Evolutionary conservation across 805 yeast species (phyloP), one percentile per base, ranked within the genome.

Genomic region (Hanseniaspora nectarophila): DNA sequence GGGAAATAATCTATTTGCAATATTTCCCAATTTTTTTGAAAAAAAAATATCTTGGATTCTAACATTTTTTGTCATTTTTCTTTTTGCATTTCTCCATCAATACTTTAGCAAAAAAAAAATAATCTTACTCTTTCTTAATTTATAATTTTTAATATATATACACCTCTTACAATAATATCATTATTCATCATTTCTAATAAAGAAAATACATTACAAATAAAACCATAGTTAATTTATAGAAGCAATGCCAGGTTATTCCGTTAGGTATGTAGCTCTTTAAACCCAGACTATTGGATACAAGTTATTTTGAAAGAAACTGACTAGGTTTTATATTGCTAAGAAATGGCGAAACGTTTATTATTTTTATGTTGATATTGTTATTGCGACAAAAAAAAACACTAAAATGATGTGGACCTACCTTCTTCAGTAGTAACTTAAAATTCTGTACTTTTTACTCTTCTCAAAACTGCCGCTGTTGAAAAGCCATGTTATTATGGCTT

Each of bases 231-330:
- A 42, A 23, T 28, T 42, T 37, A 42, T 66, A 73, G 40, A 34
- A 42, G 79, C 76, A 69, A 87, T 87, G 95, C 84, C 95, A 81
- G 95, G 95, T 85, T 89, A 82, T 81, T 82, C 95, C 78, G 95
- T 87, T 74, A 86, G 90, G 95, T 85, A 85, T 70, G 95, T 84
- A 61, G 42, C 43, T 50, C 49, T 7, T 37, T 37, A 16, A 16
- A 21, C 24, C 21, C 20, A 6, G 18, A 21, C 5, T 13, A 37
- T 21, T 37, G 40, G 40, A 37, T 34, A 34, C 6, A 37, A 37
- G 40, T 37, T 37, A 37, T 37, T 37, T 37, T 37, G 40, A 37
- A 37, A 43, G 12, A 15, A 35, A 39, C 13, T 43, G 43, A 29
- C 15, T 37, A 37, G 45, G 20, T 45, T 43, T 29, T 43, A 31